Evolutionary conservation across 176 grass and related monocot species (phyloP).

Genomic region (Aegilops umbellulata): DNA sequence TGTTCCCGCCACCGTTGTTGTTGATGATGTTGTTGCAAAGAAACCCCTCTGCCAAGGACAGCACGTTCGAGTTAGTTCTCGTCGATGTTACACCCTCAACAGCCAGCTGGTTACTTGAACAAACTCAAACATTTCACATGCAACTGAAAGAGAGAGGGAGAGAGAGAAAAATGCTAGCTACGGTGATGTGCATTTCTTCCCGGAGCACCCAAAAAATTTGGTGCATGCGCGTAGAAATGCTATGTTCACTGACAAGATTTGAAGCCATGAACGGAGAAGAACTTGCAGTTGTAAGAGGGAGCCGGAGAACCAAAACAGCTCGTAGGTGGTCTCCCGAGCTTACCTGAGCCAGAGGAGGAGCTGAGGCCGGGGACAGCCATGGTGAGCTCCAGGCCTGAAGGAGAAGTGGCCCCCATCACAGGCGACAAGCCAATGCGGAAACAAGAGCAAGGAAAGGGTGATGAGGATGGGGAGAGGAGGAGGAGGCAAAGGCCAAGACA

Average conservation of each 20-base stretch:
- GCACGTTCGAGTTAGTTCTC: background rate
- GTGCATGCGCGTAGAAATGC: background rate
- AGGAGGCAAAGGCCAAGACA: slow-evolving; percentile 42
- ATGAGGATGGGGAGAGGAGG: background rate
- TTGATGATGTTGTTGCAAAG: slow-evolving; percentile 23
- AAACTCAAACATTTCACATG: background rate
- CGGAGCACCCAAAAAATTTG: background rate
- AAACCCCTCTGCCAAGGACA: slow-evolving; percentile 50
- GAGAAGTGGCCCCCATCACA: slow-evolving; percentile 60
- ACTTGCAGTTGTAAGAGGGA: background rate
- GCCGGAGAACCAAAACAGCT: background rate
- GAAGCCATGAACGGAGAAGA: background rate
- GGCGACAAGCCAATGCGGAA: slow-evolving; percentile 17
- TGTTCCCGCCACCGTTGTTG: background rate
- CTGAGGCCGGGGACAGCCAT: slow-evolving; percentile 82
- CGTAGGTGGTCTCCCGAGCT: background rate
- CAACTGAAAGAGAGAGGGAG: background rate
- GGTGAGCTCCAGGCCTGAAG: slow-evolving; percentile 90
- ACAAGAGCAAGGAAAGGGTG: slow-evolving; percentile 23
- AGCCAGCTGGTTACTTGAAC: background rate
- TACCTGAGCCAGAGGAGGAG: slow-evolving; percentile 87
- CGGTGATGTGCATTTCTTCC: background rate
- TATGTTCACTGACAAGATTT: background rate
- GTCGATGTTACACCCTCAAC: background rate
- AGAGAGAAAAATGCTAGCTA: background rate